These are phyloP conservation scores for Cochlearia excelsa DNA, from an alignment of 345 rosid species.

Conservation along the genomic window DNA sequence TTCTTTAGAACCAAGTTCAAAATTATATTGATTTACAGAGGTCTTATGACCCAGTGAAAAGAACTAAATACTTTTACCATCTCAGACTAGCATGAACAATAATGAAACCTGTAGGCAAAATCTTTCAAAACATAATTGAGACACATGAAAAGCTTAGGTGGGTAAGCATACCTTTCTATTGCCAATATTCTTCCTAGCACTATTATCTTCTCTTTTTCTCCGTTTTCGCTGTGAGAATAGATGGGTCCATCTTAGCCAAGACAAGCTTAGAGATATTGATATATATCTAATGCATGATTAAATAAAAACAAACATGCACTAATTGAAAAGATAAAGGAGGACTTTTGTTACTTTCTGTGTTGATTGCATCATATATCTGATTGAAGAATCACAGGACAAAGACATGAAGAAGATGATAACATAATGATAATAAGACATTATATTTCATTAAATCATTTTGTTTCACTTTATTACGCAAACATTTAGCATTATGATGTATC, in stretches of 20 bases:
- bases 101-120: neutral
- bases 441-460: slow-evolving; percentile 12
- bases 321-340: slow-evolving; percentile 7
- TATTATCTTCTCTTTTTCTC: slow-evolving; percentile 69
- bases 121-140: slow-evolving; percentile 3
- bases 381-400: slow-evolving; percentile 16
- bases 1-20: slow-evolving; percentile 35
- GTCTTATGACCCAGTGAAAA: slow-evolving; percentile 17
- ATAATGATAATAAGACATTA: slow-evolving; percentile 14
- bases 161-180: slow-evolving; percentile 57
- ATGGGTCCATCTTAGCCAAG: slow-evolving; percentile 20
- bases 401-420: slow-evolving; percentile 19
- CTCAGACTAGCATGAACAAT: neutral
- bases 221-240: slow-evolving; percentile 66
- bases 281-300: slow-evolving; percentile 3
- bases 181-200: slow-evolving; percentile 52
- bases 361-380: slow-evolving; percentile 24
- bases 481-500: slow-evolving; percentile 25
- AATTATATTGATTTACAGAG: slow-evolving; percentile 22
- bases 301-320: slow-evolving; percentile 20
- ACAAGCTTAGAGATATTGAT: slow-evolving; percentile 12
- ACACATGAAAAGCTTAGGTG: slow-evolving; percentile 18
- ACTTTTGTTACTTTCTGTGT: slow-evolving; percentile 6
- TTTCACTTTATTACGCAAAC: slow-evolving; percentile 23
- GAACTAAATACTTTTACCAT: neutral